A percentile compares a stretch with the other conserved stretches of the same genome.
These are phyloP conservation scores for Annulohypoxylon nitens DNA, from an alignment of 495 filamentous ascomycete species.

Conservation along the genomic window DNA sequence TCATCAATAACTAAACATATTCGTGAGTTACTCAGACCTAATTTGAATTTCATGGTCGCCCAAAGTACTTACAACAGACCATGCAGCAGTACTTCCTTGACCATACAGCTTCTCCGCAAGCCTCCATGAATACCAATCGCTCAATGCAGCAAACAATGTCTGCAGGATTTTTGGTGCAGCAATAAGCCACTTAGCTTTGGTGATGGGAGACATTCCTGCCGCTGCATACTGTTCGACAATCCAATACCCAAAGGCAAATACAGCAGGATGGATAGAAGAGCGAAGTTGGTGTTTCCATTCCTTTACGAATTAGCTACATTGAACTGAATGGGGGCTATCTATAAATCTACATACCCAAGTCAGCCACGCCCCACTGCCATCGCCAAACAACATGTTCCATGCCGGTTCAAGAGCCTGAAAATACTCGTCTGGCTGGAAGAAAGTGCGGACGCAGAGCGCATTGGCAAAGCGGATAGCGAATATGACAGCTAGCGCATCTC, in stretches of 20 bases:
- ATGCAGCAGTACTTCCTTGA: slow-evolving; percentile 69
- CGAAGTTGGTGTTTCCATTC: slow-evolving; percentile 94
- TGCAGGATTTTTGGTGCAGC: slow-evolving; percentile 81
- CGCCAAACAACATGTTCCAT: slow-evolving; percentile 89
- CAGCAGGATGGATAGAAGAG: slow-evolving; percentile 88
- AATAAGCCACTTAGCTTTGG: slow-evolving; percentile 63
- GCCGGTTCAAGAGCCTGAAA: slow-evolving; percentile 97
- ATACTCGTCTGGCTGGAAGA: slow-evolving; percentile 99
- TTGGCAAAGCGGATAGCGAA: slow-evolving; percentile 85
- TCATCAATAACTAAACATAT: slow-evolving; percentile 70
- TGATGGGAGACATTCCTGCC: slow-evolving; percentile 29
- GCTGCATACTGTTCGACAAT: slow-evolving; percentile 59
- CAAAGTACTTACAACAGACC: slow-evolving; percentile 71
- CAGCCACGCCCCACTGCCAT: slow-evolving; percentile 84
- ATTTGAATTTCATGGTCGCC: neutral
- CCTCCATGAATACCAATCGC: slow-evolving; percentile 92
- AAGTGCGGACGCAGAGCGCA: slow-evolving; percentile 86
- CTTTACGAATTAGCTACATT: slow-evolving; percentile 61
- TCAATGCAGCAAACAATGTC: slow-evolving; percentile 78
- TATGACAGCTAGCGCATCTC: slow-evolving; percentile 72
- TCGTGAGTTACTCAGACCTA: slow-evolving; percentile 22
- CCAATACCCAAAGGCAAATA: slow-evolving; percentile 85
- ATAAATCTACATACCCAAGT: slow-evolving; percentile 80
- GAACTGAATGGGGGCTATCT: neutral
- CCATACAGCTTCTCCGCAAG: slow-evolving; percentile 82